phyloP scores from a whole-genome alignment of 2,329 filamentous ascomycete species.

The Hortaea sp. region DNA sequence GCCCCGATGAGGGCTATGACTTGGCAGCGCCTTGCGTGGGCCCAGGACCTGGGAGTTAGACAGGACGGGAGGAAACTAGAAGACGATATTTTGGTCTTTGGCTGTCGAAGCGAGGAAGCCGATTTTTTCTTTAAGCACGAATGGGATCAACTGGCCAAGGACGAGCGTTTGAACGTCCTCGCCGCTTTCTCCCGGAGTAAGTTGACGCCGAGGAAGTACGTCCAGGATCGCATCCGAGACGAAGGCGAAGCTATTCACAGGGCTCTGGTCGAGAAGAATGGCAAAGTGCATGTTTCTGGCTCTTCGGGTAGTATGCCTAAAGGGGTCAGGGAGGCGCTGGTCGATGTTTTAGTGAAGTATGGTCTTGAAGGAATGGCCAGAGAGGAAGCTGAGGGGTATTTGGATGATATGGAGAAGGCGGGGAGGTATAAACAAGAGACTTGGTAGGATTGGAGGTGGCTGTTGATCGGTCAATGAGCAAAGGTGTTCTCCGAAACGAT shows the following conservation, averaged over 20 bases:
- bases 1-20: slow-evolving; percentile 75
- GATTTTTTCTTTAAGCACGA: slow-evolving; percentile 80
- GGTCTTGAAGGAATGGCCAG: slow-evolving; percentile 27
- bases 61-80: slow-evolving; percentile 8
- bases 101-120: slow-evolving; percentile 60
- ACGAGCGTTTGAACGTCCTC: slow-evolving; percentile 43
- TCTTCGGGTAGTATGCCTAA: slow-evolving; percentile 63
- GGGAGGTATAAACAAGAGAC: slow-evolving; percentile 61
- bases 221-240: slow-evolving; percentile 53
- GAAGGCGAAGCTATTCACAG: slow-evolving; percentile 40
- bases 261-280: slow-evolving; percentile 41
- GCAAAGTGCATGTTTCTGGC: slow-evolving; percentile 49
- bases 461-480: too few relatives aligned
- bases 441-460: slow-evolving; percentile 38
- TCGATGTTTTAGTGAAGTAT: slow-evolving; percentile 46
- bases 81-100: slow-evolving; percentile 62
- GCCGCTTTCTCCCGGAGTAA: slow-evolving; percentile 66
- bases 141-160: slow-evolving; percentile 46
- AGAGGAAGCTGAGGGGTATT: slow-evolving; percentile 45
- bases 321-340: slow-evolving; percentile 55
- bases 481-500: too few relatives aligned
- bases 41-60: slow-evolving; percentile 7
- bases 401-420: slow-evolving; percentile 49
- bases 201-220: slow-evolving; percentile 51
- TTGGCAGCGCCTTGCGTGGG: slow-evolving; percentile 52